phyloP scores from a whole-genome alignment of 352 stramenopile species.

The Globisporangium megalacanthum region DNA sequence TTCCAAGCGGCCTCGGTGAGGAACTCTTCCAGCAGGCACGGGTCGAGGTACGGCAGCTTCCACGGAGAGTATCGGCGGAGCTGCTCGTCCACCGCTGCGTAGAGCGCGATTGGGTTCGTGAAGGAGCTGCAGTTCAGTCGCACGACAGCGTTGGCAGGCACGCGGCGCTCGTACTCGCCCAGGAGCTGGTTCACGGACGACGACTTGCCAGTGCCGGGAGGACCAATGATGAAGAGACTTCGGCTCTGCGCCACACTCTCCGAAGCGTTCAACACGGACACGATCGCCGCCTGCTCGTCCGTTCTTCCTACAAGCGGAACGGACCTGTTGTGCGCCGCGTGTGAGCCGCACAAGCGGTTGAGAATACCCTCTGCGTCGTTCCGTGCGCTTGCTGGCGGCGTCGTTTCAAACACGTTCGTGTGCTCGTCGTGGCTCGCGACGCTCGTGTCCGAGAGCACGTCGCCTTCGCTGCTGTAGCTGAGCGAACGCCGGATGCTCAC shows the following conservation, averaged over 20 bases:
- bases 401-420: background rate
- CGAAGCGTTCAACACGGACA: constrained; percentile 19
- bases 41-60: constrained; percentile 30
- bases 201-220: constrained; percentile 64
- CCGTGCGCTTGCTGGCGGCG: background rate
- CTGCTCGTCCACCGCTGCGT: constrained; percentile 28
- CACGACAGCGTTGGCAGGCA: constrained; percentile 16
- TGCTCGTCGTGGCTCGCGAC: constrained; percentile 4
- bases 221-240: constrained; percentile 61
- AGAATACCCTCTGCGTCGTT: constrained; percentile 20
- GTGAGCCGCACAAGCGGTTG: constrained; percentile 22
- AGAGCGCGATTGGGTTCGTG: constrained; percentile 37
- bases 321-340: constrained; percentile 11
- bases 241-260: background rate
- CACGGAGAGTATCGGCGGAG: constrained; percentile 17
- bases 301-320: constrained; percentile 33
- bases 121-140: constrained; percentile 72
- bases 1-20: constrained; percentile 13
- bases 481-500: constrained; percentile 10
- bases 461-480: constrained; percentile 7
- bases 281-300: constrained; percentile 33
- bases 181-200: constrained; percentile 46
- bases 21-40: constrained; percentile 43
- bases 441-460: constrained; percentile 11
- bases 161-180: constrained; percentile 18